phyloP scores from a whole-genome alignment of 164 flowering plant species.

The Aristolochia contorta region DNA sequence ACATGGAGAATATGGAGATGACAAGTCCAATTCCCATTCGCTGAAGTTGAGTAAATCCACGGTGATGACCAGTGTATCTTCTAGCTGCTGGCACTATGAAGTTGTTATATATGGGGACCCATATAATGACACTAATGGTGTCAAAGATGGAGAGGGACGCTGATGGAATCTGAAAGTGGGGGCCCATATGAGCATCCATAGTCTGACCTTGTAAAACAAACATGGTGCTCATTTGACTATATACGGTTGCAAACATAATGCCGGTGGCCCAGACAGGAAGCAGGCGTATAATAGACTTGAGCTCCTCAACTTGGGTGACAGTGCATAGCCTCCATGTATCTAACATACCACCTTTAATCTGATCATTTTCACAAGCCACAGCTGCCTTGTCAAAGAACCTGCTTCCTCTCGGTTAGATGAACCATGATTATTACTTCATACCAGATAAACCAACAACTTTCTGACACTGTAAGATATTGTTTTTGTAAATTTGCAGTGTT shows the following conservation, averaged over 20 bases:
- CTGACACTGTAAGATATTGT: too few species aligned
- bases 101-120: slow-evolving; percentile 28
- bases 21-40: slow-evolving; percentile 34
- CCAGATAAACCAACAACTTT: too few species aligned
- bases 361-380: slow-evolving; percentile 30
- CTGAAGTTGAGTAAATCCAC: slow-evolving; percentile 30
- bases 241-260: slow-evolving; percentile 12
- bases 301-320: slow-evolving; percentile 67
- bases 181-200: slow-evolving; percentile 10
- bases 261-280: slow-evolving; percentile 16
- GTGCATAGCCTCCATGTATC: slow-evolving; percentile 63
- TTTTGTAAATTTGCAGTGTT: too few species aligned
- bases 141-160: slow-evolving; percentile 37
- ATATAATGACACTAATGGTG: slow-evolving; percentile 24
- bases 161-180: slow-evolving; percentile 20
- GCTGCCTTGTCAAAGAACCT: slow-evolving; percentile 82
- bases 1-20: slow-evolving; percentile 29
- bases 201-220: slow-evolving; percentile 12
- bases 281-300: slow-evolving; percentile 32
- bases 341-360: slow-evolving; percentile 16
- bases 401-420: slow-evolving; percentile 1
- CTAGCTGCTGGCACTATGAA: slow-evolving; percentile 20
- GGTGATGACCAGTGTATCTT: slow-evolving; percentile 18
- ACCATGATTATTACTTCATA: too few species aligned
- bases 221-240: slow-evolving; percentile 14